Evolutionary conservation across 2,329 filamentous ascomycete genomes (phyloP), one percentile per base, ranked within the genome.

Genomic region (Coniella lustricola): DNA sequence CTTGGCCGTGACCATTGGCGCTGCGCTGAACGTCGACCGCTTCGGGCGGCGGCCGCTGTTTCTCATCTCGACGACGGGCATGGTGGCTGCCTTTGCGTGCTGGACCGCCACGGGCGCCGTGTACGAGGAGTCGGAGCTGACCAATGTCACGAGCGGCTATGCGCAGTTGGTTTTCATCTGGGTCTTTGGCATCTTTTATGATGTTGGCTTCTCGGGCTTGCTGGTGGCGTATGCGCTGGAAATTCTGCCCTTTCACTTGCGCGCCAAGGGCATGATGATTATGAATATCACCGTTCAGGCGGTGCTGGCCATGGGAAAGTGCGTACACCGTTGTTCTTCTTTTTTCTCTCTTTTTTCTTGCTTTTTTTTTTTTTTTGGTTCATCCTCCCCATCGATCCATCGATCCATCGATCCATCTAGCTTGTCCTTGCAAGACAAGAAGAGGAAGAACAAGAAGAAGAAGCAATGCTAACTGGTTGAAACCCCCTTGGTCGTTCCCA

Each of bases 251-350:
- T 82, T 78, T 64, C 69, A 72, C 42, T 66, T 80, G 21, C 75
- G 79, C 41, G 75, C 75, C 54, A 77, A 77, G 65, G 75, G 75
- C 32, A 76, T 80, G 69, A 79, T 77, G 70, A 71, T 84, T 55
- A 79, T 83, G 75, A 83, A 83, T 61, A 73, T 84, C 44, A 76
- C 74, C 17, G 72, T 84, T 18, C 79, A 84, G 62, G 77, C 77
- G 40, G 70, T 79, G 29, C 66, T 84, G 33, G 77, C 79, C 44
- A 71, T 84, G 53, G 76, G 77, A 59, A 77, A 79, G 69, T 79
- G 68, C 56, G 75, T 75, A 16, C 16, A n/a, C 4, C 37, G 16
- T 10, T 21, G 1, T 13, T 4, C 2, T 14, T 4, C 4, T 25
- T 18, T 14, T 18, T 12, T 18, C 36, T 13, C 34, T n/a, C 14